Evolutionary conservation across 1,139 yeast species (phyloP).

Genomic region (Debaryomycetaceae sp.): DNA sequence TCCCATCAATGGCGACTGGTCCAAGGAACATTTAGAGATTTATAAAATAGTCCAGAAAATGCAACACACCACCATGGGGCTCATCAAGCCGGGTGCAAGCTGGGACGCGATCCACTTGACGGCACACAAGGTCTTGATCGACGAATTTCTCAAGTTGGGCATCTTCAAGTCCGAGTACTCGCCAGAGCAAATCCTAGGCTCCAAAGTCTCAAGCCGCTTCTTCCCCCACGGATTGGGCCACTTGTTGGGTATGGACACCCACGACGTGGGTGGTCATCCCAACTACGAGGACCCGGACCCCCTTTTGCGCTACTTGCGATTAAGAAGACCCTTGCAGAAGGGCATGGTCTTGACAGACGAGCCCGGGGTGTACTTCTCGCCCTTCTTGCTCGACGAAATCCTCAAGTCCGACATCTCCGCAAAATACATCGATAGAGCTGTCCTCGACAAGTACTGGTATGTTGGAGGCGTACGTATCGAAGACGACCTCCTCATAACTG

Average conservation of each 20-base stretch:
- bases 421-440: conserved; percentile 61
- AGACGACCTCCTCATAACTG: conserved; percentile 82
- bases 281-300: conserved; percentile 82
- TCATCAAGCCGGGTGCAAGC: conserved; percentile 72
- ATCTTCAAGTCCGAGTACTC: conserved; percentile 63
- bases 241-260: conserved; percentile 90
- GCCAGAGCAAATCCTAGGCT: conserved; percentile 62
- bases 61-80: conserved; percentile 69
- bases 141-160: conserved; percentile 69
- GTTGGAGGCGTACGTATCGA: conserved; percentile 97
- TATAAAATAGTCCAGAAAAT: conserved; percentile 79
- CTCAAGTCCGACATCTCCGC: conserved; percentile 54
- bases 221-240: conserved; percentile 97
- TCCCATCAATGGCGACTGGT: conserved; percentile 89
- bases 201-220: conserved; percentile 72
- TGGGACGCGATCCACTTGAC: conserved; percentile 86
- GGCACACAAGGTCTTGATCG: conserved; percentile 75
- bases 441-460: conserved; percentile 73
- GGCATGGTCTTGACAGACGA: conserved; percentile 93
- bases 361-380: conserved; percentile 92
- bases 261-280: conserved; percentile 88
- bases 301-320: conserved; percentile 68
- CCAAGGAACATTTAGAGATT: conserved; percentile 77
- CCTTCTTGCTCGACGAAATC: conserved; percentile 67
- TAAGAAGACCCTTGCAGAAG: conserved; percentile 66